phyloP scores from a whole-genome alignment of 768 basidiomycete species.

The Pleurotus ostreatus region DNA sequence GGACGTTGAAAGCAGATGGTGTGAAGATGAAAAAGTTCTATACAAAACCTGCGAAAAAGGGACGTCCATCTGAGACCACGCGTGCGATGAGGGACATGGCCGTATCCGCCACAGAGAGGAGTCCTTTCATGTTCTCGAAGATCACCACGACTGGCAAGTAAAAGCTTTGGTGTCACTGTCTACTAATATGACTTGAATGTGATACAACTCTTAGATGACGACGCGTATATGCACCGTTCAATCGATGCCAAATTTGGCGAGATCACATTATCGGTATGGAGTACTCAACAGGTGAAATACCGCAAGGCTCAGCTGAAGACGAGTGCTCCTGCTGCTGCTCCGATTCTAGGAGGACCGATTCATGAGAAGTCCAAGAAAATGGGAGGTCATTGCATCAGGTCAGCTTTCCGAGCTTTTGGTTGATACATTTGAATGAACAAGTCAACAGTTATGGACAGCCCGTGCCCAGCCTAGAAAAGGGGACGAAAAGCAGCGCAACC shows the following conservation, averaged over 20 bases:
- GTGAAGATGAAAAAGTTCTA: too few relatives aligned
- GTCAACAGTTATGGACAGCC: background rate
- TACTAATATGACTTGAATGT: too few relatives aligned
- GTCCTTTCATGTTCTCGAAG: slow-evolving; percentile 9
- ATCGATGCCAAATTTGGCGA: slow-evolving; percentile 1
- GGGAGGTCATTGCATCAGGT: slow-evolving; percentile 22
- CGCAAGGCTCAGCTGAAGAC: background rate
- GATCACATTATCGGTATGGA: slow-evolving; percentile 10
- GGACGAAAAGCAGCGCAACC: background rate
- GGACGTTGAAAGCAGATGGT: too few relatives aligned
- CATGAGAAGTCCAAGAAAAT: slow-evolving; percentile 25
- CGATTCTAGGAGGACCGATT: slow-evolving; percentile 9
- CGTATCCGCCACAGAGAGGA: background rate
- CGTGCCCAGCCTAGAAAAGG: too few relatives aligned
- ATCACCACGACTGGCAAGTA: slow-evolving; percentile 8
- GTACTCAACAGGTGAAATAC: slow-evolving; percentile 2
- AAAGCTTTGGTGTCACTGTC: background rate
- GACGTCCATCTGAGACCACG: background rate
- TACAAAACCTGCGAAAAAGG: too few relatives aligned
- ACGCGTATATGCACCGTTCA: slow-evolving; percentile 6
- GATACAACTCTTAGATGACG: slow-evolving; percentile 7
- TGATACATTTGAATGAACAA: background rate
- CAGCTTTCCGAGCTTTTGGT: background rate
- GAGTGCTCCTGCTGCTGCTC: background rate
- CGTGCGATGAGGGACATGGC: background rate